Base-by-base conservation (phyloP, 345 rosid genomes). In the Pistacia vera region DNA sequence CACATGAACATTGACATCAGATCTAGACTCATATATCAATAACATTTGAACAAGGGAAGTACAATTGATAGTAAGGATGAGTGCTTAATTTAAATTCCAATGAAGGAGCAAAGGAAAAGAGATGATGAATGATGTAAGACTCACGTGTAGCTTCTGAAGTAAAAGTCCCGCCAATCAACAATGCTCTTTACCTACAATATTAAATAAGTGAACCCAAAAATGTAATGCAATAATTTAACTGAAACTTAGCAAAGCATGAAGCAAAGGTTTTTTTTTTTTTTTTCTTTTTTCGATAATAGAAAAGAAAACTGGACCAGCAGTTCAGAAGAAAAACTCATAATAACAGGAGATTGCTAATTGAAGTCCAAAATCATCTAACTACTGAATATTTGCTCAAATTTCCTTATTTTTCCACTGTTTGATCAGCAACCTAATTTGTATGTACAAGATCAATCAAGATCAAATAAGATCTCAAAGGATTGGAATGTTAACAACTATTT, bases 131-230 rank as follows among this genome's bases (percentile, higher is more conserved):
- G 35, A 38, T 30, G 58, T 60, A 63, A 13, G 65, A 89, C 97
- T 91, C 81, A 91, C 98, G 22, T 90, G 85, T 95, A 95, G 77
- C 90, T 88, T 86, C 84, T 86, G 75, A 85, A 75, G 86, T 93
- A 95, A 90, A 95, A 95, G 56, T 87, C 94, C 66, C 93, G 87
- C 99, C 99, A 95, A 59, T 90, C 96, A 25, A 95, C 94, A 56
- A 95, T 77, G 85, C 98, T 90, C 85, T 90, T 92, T 84, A 95
- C 96, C 99, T 93, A 75, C 70, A 81, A 77, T 44, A 71, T 49
- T n/a, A 70, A 79, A 78, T 38, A 64, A 22, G 18, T 17, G 25
- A 57, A 78, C 70, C 64, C 62, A 52, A 70, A 18, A 28, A 66
- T 25, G 14, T 68, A 74, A 64, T 44, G 5, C 35, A 78, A 17